Evolutionary conservation across 768 basidiomycete genomes (phyloP).

Genomic region (Sutorius australiensis): DNA sequence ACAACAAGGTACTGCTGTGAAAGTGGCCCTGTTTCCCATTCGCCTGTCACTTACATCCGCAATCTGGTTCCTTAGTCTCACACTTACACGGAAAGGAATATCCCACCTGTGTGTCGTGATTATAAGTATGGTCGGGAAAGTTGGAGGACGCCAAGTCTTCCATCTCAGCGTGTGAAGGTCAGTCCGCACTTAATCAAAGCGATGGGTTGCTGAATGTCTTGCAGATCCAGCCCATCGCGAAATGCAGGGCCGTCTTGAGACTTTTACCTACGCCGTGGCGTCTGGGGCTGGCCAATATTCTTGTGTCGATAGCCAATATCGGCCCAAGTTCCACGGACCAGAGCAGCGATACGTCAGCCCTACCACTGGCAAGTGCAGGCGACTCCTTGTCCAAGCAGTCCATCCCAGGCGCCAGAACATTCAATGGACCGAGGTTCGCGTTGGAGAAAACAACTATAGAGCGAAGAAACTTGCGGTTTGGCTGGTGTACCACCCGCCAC

Average conservation of each 20-base stretch:
- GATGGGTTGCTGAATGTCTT: not conserved
- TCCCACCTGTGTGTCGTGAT: no score
- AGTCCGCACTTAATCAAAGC: not conserved
- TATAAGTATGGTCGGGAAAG: constrained; percentile 1
- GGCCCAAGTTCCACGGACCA: constrained; percentile 8
- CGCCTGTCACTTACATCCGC: no score
- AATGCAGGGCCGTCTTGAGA: not conserved
- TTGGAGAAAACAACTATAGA: not conserved
- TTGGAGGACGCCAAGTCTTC: not conserved
- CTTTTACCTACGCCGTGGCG: not conserved
- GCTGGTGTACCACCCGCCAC: constrained; percentile 6
- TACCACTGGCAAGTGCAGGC: constrained; percentile 19
- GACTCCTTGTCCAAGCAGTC: constrained; percentile 24
- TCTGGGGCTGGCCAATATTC: not conserved
- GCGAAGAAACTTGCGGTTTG: constrained; percentile 17
- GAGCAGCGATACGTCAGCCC: constrained; percentile 25
- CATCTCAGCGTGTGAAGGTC: not conserved
- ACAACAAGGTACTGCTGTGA: no score
- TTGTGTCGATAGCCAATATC: constrained; percentile 22
- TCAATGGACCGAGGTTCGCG: not conserved
- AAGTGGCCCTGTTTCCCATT: no score
- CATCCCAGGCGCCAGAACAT: not conserved
- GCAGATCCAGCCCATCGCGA: not conserved
- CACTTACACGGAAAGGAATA: no score
- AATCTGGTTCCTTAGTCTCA: no score